phyloP scores from a whole-genome alignment of 345 rosid species.

The Ceriops tagal region DNA sequence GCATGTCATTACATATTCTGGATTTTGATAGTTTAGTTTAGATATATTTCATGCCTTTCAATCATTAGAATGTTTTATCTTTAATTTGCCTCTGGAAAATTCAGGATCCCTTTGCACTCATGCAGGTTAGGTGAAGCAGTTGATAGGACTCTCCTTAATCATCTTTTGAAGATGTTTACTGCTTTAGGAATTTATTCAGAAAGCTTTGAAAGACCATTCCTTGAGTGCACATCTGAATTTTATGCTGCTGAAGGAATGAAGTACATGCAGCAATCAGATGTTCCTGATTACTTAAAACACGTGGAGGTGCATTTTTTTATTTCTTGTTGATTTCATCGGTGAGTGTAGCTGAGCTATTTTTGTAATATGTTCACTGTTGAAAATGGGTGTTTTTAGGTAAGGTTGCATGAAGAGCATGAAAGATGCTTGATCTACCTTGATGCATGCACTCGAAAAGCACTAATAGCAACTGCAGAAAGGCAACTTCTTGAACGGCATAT shows the following conservation, averaged over 20 bases:
- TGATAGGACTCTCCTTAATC: slow-evolving; percentile 79
- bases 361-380: not conserved
- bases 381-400: slow-evolving; percentile 47
- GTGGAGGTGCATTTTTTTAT: slow-evolving; percentile 66
- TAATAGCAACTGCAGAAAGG: slow-evolving; percentile 76
- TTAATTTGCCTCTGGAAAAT: no score
- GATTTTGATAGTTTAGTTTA: no score
- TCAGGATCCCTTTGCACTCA: slow-evolving; percentile 18
- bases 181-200: slow-evolving; percentile 92
- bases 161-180: slow-evolving; percentile 97
- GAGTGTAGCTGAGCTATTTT: slow-evolving; percentile 1
- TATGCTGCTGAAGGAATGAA: slow-evolving; percentile 97
- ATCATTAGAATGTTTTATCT: not conserved
- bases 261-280: slow-evolving; percentile 95
- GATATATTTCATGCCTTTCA: not conserved
- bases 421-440: slow-evolving; percentile 90
- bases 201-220: slow-evolving; percentile 91
- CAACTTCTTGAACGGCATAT: slow-evolving; percentile 92
- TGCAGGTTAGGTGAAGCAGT: slow-evolving; percentile 89
- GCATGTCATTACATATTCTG: not conserved
- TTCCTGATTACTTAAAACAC: slow-evolving; percentile 94
- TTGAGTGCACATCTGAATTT: slow-evolving; percentile 89
- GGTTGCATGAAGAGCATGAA: slow-evolving; percentile 96
- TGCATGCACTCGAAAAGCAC: slow-evolving; percentile 73
- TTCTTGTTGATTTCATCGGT: not conserved